Base-by-base conservation (phyloP, 257 asterid genomes). In the Petunia axillaris region DNA sequence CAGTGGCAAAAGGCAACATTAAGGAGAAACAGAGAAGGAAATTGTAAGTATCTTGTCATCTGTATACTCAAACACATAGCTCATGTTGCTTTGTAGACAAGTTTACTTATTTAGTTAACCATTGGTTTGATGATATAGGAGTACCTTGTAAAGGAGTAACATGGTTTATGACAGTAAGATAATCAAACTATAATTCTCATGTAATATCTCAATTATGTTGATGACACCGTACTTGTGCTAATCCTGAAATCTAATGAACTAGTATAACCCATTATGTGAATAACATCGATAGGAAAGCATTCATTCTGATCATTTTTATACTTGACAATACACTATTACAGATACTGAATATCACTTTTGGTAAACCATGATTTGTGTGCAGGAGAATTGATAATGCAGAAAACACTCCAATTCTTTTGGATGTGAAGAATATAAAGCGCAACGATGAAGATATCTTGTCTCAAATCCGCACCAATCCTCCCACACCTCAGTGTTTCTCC, bases 401-500 rank as follows among this genome's bases (percentile, higher is more conserved):
- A 88, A 94, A 96, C 89, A 90, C 90, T 63, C 99, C 97, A 13
- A 77, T 90, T 44, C 44, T 88, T 36, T 79, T 92, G 73, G 87
- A 93, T 80, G 84, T 89, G 84, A 91, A 86, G 84, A 87, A 79
- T 84, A 84, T 84, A 25, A 91, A 87, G 86, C 64, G 70, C 48
- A 82, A 70, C 77, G 89, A 84, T n/a, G 81, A 66, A 15, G 89
- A 81, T 25, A 82, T 80, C 46, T 80, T 83, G 85, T 58, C 83
- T 52, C 89, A 89, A 16, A 94, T 96, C 55, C 90, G 98, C 67
- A 96, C 97, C 3, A 83, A 84, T 79, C 99, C 99, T 82, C 99
- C 99, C 0, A 93, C 99, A 53, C 99, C 98, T 16, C 99, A 96
- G 52, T 90, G 98, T 84, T 94, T 96, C 89, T 92, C 98, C 13